Conservation (phyloP, 1,139 yeast genomes). For the Yamadazyma diddensiae region DNA sequence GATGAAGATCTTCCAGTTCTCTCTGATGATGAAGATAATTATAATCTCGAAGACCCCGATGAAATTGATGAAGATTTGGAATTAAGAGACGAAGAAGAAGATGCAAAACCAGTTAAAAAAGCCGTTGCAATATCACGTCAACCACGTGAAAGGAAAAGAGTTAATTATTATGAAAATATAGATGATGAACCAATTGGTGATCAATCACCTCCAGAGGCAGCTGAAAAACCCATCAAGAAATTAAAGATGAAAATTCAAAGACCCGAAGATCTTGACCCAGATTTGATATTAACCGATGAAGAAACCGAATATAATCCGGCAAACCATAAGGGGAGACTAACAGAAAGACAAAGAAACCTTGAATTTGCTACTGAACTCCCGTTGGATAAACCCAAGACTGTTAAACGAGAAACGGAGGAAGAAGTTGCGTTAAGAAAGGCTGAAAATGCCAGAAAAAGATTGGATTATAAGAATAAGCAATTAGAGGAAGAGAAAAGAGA, state of each 20-base stretch:
- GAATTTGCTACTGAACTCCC: conserved; percentile 25
- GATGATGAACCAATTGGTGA: conserved; percentile 30
- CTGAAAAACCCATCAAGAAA: conserved; percentile 14
- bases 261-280: conserved; percentile 35
- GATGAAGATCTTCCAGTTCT: conserved; percentile 24
- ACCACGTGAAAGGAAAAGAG: conserved; percentile 25
- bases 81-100: conserved; percentile 28
- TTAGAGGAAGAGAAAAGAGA: conserved; percentile 92
- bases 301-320: conserved; percentile 42
- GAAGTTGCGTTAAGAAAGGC: conserved; percentile 79
- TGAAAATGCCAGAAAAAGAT: conserved; percentile 85
- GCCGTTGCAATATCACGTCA: neutral
- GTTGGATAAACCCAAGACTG: conserved; percentile 13
- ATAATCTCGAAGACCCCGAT: conserved; percentile 38
- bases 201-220: conserved; percentile 13
- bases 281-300: conserved; percentile 42
- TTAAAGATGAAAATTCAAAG: conserved; percentile 8
- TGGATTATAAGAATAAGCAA: conserved; percentile 77
- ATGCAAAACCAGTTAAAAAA: neutral
- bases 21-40: conserved; percentile 34
- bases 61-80: conserved; percentile 42
- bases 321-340: conserved; percentile 54
- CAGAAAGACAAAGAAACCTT: conserved; percentile 56
- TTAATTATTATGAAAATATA: conserved; percentile 31
- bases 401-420: conserved; percentile 59